A percentile compares a stretch with the other conserved stretches of the same genome.
phyloP scores from a whole-genome alignment of 2,329 filamentous ascomycete species.

The Colletotrichum sp. region DNA sequence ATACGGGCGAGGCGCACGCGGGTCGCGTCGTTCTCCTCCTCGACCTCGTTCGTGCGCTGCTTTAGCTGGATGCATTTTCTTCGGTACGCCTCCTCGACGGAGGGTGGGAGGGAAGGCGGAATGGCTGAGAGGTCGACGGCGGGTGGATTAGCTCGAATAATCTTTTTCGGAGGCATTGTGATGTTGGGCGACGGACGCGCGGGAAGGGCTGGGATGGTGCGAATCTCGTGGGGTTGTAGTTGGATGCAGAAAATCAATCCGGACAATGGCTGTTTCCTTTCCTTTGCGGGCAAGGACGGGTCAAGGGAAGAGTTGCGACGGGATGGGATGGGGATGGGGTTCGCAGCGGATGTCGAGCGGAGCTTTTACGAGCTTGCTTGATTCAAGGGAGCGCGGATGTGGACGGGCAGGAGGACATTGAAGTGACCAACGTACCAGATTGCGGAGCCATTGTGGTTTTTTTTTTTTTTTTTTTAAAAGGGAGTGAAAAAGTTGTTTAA shows the following conservation, averaged over 20 bases:
- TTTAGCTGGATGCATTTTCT: conserved; percentile 96
- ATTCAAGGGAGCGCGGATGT: neutral
- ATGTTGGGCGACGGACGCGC: neutral
- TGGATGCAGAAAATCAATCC: neutral
- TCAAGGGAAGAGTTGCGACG: neutral
- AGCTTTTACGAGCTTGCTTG: conserved; percentile 14
- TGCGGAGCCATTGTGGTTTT: conserved; percentile 19
- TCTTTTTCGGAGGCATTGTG: conserved; percentile 41
- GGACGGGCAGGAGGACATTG: neutral
- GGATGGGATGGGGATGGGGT: conserved; percentile 5
- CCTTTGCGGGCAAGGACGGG: neutral
- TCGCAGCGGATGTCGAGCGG: conserved; percentile 18
- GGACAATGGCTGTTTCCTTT: neutral
- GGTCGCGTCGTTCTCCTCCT: conserved; percentile 87
- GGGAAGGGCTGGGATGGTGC: neutral
- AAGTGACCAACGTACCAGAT: conserved; percentile 18
- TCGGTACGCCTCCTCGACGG: conserved; percentile 94
- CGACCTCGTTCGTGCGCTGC: conserved; percentile 88
- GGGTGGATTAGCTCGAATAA: conserved; percentile 39
- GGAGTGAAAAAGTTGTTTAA: too few species aligned
- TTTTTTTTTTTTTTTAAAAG: too few species aligned
- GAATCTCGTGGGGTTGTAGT: neutral
- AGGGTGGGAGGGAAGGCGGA: conserved; percentile 75
- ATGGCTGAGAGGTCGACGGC: conserved; percentile 45
- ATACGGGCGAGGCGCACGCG: conserved; percentile 80